Conservation (phyloP, 352 stramenopile species). For the Globisporangium viniferum region DNA sequence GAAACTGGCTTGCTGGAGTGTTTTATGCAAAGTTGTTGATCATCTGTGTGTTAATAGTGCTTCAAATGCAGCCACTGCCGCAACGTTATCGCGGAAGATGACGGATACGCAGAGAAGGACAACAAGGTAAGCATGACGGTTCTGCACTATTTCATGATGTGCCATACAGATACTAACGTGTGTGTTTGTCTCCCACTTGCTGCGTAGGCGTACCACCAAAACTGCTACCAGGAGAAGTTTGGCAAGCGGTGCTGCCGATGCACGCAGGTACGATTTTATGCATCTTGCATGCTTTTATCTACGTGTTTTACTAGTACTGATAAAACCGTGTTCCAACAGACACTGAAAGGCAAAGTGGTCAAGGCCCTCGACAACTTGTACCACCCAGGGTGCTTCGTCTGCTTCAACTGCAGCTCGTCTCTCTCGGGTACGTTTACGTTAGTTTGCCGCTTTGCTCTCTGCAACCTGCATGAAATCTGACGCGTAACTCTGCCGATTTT, state of each 20-base stretch:
- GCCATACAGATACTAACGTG: background rate
- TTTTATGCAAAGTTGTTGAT: background rate
- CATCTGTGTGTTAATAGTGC: slow-evolving; percentile 29
- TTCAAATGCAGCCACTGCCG: slow-evolving; percentile 82
- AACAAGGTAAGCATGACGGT: slow-evolving; percentile 37
- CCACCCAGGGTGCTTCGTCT: slow-evolving; percentile 82
- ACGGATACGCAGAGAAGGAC: slow-evolving; percentile 82
- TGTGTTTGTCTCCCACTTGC: background rate
- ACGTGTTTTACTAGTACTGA: background rate
- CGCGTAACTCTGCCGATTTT: background rate
- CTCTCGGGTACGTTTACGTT: slow-evolving; percentile 60
- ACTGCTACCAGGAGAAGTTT: slow-evolving; percentile 73
- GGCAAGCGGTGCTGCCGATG: slow-evolving; percentile 81
- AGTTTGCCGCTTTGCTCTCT: background rate
- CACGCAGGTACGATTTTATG: slow-evolving; percentile 37
- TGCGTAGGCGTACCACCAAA: slow-evolving; percentile 68
- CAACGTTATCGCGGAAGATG: slow-evolving; percentile 67
- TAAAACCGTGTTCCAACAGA: slow-evolving; percentile 16
- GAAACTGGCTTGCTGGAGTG: background rate
- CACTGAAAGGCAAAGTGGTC: slow-evolving; percentile 82
- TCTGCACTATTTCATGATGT: background rate
- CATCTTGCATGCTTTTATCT: background rate
- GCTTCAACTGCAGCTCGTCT: slow-evolving; percentile 68
- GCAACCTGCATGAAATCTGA: background rate
- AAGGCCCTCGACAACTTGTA: slow-evolving; percentile 85